Evolutionary conservation across 306 rosid genomes (phyloP).

Genomic region (Urtica urens): DNA sequence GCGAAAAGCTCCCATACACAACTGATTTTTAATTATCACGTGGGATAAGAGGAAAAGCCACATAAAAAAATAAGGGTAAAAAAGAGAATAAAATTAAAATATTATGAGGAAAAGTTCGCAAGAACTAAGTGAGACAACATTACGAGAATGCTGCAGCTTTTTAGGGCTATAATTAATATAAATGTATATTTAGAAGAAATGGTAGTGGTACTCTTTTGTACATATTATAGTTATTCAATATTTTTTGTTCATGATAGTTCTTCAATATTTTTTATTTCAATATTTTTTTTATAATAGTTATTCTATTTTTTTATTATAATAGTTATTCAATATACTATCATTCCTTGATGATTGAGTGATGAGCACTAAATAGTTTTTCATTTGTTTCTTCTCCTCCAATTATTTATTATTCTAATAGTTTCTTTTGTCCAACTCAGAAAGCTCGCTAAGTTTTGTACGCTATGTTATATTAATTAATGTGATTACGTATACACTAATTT

Average conservation of each 20-base stretch:
- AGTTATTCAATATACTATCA: background rate
- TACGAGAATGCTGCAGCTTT: constrained; percentile 66
- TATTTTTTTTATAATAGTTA: background rate
- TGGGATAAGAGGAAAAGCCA: background rate
- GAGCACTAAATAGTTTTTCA: constrained; percentile 3
- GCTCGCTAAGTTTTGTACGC: background rate
- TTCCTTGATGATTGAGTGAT: background rate
- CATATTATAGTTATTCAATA: background rate
- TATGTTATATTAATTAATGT: too few relatives aligned
- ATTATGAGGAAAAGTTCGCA: constrained; percentile 15
- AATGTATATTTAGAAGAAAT: constrained; percentile 2
- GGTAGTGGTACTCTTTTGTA: background rate
- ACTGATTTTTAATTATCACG: constrained; percentile 20
- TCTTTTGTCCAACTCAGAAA: background rate
- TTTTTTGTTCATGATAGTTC: background rate
- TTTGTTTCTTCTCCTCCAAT: background rate
- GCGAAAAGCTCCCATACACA: constrained; percentile 79
- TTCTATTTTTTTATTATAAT: background rate
- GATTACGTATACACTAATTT: too few relatives aligned
- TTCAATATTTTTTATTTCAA: too few relatives aligned
- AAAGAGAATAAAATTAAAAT: background rate
- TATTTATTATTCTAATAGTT: too few relatives aligned
- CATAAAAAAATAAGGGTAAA: background rate
- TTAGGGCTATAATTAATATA: too few relatives aligned
- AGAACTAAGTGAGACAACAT: constrained; percentile 31